These are phyloP conservation scores for Fistulifera pelliculosa DNA, from an alignment of 108 stramenopile species.

Conservation along the genomic window DNA sequence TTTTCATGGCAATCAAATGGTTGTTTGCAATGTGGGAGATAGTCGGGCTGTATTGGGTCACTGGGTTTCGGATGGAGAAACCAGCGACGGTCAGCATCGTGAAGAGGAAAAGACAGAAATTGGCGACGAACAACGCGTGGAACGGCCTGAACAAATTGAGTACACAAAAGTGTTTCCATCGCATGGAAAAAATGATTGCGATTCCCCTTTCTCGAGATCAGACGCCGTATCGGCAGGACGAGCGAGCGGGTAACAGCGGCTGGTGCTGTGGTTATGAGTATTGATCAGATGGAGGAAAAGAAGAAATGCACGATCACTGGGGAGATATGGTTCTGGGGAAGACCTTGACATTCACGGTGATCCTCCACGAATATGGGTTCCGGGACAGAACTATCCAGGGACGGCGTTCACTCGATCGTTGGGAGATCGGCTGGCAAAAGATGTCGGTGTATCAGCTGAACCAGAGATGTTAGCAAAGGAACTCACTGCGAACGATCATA, in stretches of 20 bases:
- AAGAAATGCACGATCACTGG: slow-evolving; percentile 49
- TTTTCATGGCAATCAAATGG: slow-evolving; percentile 64
- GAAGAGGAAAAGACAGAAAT: slow-evolving; percentile 63
- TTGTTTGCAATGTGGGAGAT: slow-evolving; percentile 86
- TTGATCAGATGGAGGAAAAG: slow-evolving; percentile 78
- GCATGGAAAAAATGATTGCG: slow-evolving; percentile 20
- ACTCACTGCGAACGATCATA: slow-evolving; percentile 68
- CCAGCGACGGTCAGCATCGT: slow-evolving; percentile 1
- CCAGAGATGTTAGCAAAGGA: slow-evolving; percentile 78
- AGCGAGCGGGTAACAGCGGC: slow-evolving; percentile 51
- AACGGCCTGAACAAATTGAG: neutral
- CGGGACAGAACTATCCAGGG: slow-evolving; percentile 82
- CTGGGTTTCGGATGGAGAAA: slow-evolving; percentile 13
- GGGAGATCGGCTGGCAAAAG: slow-evolving; percentile 86
- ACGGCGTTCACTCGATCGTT: slow-evolving; percentile 91
- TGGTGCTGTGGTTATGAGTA: slow-evolving; percentile 65
- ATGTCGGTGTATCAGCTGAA: slow-evolving; percentile 78
- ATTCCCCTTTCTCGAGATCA: slow-evolving; percentile 82
- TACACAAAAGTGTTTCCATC: slow-evolving; percentile 2
- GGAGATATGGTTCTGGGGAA: slow-evolving; percentile 61
- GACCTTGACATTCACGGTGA: slow-evolving; percentile 83
- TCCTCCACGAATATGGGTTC: slow-evolving; percentile 89
- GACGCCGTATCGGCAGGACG: slow-evolving; percentile 83
- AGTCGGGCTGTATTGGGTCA: slow-evolving; percentile 75
- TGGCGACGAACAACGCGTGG: slow-evolving; percentile 18